Percentiles rank a stretch among this genome's conserved stretches.
phyloP scores from a whole-genome alignment of 805 yeast genomes.

The Candida namnaoensis region DNA sequence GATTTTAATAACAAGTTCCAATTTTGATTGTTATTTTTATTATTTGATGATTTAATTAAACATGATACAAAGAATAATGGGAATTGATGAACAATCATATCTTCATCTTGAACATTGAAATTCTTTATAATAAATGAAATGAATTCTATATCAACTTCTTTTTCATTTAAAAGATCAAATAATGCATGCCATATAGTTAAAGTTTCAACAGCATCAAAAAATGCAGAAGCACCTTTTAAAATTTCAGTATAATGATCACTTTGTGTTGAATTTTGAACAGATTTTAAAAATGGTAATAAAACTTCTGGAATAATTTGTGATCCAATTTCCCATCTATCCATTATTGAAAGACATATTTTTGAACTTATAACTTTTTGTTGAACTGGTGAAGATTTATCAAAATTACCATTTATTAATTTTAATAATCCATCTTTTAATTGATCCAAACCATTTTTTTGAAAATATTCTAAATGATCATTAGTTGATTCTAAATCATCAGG shows the following conservation, averaged over 20 bases:
- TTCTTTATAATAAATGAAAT: constrained; percentile 50
- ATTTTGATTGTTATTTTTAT: constrained; percentile 3
- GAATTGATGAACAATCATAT: constrained; percentile 66
- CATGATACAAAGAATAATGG: constrained; percentile 58
- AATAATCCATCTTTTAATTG: constrained; percentile 46
- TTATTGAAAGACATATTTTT: constrained; percentile 58
- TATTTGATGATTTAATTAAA: constrained; percentile 19
- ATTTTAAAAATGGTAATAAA: constrained; percentile 53
- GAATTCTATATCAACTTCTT: constrained; percentile 31
- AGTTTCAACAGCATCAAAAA: constrained; percentile 86
- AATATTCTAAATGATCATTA: constrained; percentile 30
- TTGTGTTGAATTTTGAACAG: constrained; percentile 28
- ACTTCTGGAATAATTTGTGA: constrained; percentile 60
- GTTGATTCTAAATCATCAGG: constrained; percentile 37
- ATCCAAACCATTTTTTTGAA: constrained; percentile 45
- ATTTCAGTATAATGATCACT: constrained; percentile 30
- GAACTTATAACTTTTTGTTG: constrained; percentile 41
- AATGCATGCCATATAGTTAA: constrained; percentile 66
- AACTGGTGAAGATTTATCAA: constrained; percentile 12
- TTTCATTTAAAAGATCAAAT: constrained; percentile 30
- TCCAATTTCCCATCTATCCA: constrained; percentile 96
- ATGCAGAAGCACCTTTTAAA: constrained; percentile 49
- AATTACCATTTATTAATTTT: constrained; percentile 29
- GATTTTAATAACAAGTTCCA: constrained; percentile 33
- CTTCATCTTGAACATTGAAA: constrained; percentile 81